These are phyloP conservation scores for Acanthamoeba polyphaga DNA, from an alignment of 208 protist species.

Conservation along the genomic window DNA sequence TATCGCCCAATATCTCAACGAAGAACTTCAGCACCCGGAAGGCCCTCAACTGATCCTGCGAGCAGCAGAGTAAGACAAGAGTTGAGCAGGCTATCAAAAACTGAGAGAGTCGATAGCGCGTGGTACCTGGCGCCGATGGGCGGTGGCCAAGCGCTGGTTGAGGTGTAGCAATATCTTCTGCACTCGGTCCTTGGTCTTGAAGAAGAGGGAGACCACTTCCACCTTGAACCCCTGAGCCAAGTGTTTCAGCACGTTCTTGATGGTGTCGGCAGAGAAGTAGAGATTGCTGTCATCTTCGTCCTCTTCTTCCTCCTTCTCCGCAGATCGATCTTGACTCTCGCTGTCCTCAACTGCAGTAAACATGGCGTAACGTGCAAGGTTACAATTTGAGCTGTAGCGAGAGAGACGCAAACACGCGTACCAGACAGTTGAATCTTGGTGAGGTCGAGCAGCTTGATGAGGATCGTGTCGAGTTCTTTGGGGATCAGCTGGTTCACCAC, in stretches of 20 bases:
- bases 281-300: slow-evolving; percentile 19
- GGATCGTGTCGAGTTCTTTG: slow-evolving; percentile 60
- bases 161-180: slow-evolving; percentile 75
- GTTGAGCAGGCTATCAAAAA: not conserved
- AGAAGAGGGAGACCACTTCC: slow-evolving; percentile 35
- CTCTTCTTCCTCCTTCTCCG: slow-evolving; percentile 11
- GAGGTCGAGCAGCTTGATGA: slow-evolving; percentile 65
- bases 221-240: slow-evolving; percentile 69
- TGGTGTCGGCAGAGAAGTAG: slow-evolving; percentile 33
- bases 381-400: not conserved
- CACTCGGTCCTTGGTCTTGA: slow-evolving; percentile 67
- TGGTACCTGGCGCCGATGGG: slow-evolving; percentile 41
- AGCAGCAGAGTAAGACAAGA: not conserved
- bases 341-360: not conserved
- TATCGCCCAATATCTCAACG: slow-evolving; percentile 30
- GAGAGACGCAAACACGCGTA: not conserved
- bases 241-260: slow-evolving; percentile 38
- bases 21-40: slow-evolving; percentile 22
- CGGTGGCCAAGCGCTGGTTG: slow-evolving; percentile 34
- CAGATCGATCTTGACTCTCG: not conserved
- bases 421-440: not conserved
- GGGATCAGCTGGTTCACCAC: slow-evolving; percentile 53
- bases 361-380: not conserved
- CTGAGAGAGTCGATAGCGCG: not conserved
- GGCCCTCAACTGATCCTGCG: slow-evolving; percentile 28